Evolutionary conservation across 2,329 filamentous ascomycete species (phyloP).

Genomic region (Hypoxylon sp.): DNA sequence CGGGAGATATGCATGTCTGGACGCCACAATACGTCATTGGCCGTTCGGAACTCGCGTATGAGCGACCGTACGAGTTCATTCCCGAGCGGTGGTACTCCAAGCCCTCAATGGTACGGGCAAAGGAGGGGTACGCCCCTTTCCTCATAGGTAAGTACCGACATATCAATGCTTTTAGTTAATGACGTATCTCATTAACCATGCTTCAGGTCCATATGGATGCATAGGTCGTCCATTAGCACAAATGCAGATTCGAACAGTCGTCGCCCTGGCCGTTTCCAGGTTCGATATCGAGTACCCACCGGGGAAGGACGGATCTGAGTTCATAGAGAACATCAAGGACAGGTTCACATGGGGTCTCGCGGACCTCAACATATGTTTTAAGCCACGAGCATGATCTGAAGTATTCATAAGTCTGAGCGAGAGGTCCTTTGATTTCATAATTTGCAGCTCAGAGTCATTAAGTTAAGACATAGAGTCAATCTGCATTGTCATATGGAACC

Average conservation of each 20-base stretch:
- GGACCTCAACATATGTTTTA: constrained; percentile 1
- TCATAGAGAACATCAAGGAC: constrained; percentile 4
- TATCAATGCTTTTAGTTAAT: neutral
- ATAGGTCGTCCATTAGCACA: neutral
- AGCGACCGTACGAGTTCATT: neutral
- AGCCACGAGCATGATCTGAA: neutral
- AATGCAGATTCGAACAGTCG: neutral
- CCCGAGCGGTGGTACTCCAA: constrained; percentile 1
- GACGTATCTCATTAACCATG: neutral
- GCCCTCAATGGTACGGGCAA: neutral
- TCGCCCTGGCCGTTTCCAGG: neutral
- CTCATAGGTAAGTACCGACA: neutral
- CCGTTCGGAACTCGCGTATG: neutral
- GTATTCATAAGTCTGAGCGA: neutral
- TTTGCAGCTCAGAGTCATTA: too few relatives aligned
- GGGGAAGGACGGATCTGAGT: neutral
- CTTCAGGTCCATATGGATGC: neutral
- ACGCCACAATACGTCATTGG: neutral
- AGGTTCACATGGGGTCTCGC: neutral
- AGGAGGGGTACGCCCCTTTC: neutral
- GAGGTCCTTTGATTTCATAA: neutral
- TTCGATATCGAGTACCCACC: neutral
- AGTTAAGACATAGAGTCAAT: too few relatives aligned
- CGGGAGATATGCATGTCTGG: neutral
- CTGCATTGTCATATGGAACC: too few relatives aligned